Evolutionary conservation across 371 early-diverging fungal species (phyloP), one percentile per base, ranked within the genome.

Genomic region (Mortierella sp.): DNA sequence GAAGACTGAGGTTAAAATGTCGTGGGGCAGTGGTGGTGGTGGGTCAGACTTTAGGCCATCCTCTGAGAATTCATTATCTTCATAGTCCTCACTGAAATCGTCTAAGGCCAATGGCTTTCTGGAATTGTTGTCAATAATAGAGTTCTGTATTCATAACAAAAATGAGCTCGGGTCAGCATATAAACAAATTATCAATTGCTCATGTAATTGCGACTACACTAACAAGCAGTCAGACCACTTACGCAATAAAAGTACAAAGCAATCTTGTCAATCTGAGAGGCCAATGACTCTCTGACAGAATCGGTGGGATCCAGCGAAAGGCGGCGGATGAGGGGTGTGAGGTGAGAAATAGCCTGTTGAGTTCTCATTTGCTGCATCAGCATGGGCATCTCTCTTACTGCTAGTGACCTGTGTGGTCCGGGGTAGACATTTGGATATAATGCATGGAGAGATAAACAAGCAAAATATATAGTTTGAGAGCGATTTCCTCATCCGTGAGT

Each of bases 1-100:
- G 55, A 90, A 78, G 16, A 88, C 65, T 20, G 83, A 74, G 11
- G 85, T 80, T 68, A 88, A 88, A 16, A 65, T 54, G 18, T 84
- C 83, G 32, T 73, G 83, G 1, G 68, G 67, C 28, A 81, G 30
- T 16, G 66, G 58, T 5, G 70, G 83, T 28, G 68, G 63, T 18
- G 69, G 62, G 1, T 35, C 40, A 10, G 59, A 40, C 14, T 62
- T 32, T 45, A 66, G 61, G 5, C 68, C 64, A 40, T 49, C 26
- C 18, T 64, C 64, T 4, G 16, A 14, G 16, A 30, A 10, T 24
- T 64, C 60, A 6, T 28, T 49, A 37, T 70, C 47, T 2, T 70
- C 71, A 11, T 52, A 35, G 18, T 62, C 45, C 16, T 70, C 60
- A 6, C 22, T 24, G 28, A 35, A 57, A 10, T 52, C 59, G 3